These are phyloP conservation scores for Suillus occidentalis DNA, from an alignment of 768 basidiomycete genomes.

Conservation along the genomic window DNA sequence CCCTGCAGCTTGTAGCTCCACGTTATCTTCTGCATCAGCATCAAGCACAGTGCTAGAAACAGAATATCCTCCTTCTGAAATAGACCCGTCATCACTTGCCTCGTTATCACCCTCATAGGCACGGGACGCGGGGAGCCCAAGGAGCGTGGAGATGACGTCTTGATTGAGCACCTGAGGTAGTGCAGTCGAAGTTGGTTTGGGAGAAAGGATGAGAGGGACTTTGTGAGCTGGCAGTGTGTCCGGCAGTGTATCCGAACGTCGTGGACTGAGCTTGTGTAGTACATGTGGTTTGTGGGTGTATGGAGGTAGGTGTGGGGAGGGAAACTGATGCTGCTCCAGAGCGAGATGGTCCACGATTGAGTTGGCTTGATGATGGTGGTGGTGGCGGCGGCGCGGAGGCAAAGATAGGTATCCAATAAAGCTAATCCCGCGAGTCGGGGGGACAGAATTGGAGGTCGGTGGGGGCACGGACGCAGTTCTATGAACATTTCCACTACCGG, in stretches of 20 bases:
- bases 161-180: constrained; percentile 69
- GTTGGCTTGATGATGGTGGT: constrained; percentile 6
- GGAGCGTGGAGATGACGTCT: constrained; percentile 64
- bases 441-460: constrained; percentile 26
- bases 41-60: constrained; percentile 40
- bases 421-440: constrained; percentile 51
- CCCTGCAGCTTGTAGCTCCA: constrained; percentile 28
- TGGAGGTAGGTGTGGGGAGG: constrained; percentile 20
- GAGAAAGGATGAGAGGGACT: constrained; percentile 48
- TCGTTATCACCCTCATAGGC: constrained; percentile 62
- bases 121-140: constrained; percentile 50
- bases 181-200: constrained; percentile 50
- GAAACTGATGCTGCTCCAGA: background rate
- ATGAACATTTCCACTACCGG: constrained; percentile 18
- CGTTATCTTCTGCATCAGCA: constrained; percentile 31
- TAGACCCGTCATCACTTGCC: constrained; percentile 33
- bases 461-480: constrained; percentile 28
- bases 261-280: constrained; percentile 11
- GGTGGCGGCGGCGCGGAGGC: constrained; percentile 53
- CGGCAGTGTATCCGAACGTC: constrained; percentile 16
- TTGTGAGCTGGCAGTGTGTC: constrained; percentile 26
- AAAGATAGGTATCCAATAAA: constrained; percentile 69
- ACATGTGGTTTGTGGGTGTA: constrained; percentile 16
- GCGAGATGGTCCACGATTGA: constrained; percentile 21
- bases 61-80: constrained; percentile 41